These are phyloP conservation scores for Eucalyptus cloeziana DNA, from an alignment of 345 rosid species.

Conservation along the genomic window DNA sequence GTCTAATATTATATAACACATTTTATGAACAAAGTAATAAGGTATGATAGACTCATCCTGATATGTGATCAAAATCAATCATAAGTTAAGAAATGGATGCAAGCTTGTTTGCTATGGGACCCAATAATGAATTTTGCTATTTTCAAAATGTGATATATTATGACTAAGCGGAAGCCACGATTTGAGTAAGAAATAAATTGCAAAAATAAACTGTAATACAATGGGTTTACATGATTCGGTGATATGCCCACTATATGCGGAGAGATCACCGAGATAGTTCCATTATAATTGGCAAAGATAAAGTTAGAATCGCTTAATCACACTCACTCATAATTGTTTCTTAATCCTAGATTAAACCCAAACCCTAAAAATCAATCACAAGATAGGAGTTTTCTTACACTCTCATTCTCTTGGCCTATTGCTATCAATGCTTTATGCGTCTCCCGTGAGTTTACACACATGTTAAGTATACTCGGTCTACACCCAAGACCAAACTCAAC, in stretches of 20 bases:
- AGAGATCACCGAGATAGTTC: not conserved
- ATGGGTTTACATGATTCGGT: fast-evolving
- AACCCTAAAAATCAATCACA: not conserved
- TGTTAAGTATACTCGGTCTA: not conserved
- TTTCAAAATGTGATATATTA: not conserved
- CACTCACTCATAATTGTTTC: not conserved
- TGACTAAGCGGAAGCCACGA: not conserved
- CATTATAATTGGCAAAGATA: not conserved
- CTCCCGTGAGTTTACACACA: not conserved
- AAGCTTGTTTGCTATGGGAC: not conserved
- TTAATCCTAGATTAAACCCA: not conserved
- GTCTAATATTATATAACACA: not conserved
- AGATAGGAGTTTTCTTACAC: not conserved
- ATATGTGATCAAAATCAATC: not conserved
- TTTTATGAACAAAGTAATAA: not conserved
- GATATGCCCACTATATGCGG: not conserved
- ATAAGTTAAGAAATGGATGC: not conserved
- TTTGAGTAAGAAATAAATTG: not conserved
- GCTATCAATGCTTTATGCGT: not conserved
- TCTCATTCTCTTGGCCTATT: not conserved
- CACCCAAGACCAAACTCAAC: not conserved
- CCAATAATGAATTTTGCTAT: not conserved
- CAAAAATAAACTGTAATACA: not conserved
- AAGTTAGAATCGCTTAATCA: not conserved
- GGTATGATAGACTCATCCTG: not conserved